These are phyloP conservation scores for Penicillium cinerascens DNA, from an alignment of 495 filamentous ascomycete species.

Conservation along the genomic window DNA sequence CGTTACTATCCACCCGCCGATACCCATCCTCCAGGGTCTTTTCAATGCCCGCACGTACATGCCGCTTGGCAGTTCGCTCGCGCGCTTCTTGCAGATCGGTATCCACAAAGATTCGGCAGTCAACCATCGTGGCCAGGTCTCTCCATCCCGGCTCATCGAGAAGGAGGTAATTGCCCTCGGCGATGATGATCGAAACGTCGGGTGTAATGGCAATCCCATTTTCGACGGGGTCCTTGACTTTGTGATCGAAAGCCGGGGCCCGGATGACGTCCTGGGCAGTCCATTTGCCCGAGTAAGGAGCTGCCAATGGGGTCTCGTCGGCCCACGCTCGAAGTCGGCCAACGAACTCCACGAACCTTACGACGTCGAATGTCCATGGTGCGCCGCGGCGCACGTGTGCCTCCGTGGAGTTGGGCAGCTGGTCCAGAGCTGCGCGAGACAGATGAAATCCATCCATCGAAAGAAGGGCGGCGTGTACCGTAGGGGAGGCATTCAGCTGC, in stretches of 20 bases:
- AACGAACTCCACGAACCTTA: slow-evolving; percentile 28
- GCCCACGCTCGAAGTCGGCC: slow-evolving; percentile 20
- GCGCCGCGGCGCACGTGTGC: slow-evolving; percentile 40
- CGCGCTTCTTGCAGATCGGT: slow-evolving; percentile 30
- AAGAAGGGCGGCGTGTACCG: slow-evolving; percentile 22
- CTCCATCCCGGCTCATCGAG: slow-evolving; percentile 33
- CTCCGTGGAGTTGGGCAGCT: slow-evolving; percentile 34
- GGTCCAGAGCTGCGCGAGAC: slow-evolving; percentile 29
- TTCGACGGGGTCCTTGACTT: slow-evolving; percentile 38
- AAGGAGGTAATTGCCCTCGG: slow-evolving; percentile 40
- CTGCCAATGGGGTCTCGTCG: slow-evolving; percentile 17
- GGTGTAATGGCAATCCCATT: slow-evolving; percentile 31
- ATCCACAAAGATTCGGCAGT: slow-evolving; percentile 39
- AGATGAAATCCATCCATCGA: slow-evolving; percentile 48
- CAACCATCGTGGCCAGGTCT: slow-evolving; percentile 21
- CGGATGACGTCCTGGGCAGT: slow-evolving; percentile 11
- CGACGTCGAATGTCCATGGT: slow-evolving; percentile 41
- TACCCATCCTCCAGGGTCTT: slow-evolving; percentile 37
- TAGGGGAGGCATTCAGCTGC: slow-evolving; percentile 25
- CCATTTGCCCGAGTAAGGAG: slow-evolving; percentile 2
- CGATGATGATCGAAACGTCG: slow-evolving; percentile 30
- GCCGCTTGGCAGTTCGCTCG: slow-evolving; percentile 33
- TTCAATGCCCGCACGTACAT: slow-evolving; percentile 40
- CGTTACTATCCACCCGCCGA: slow-evolving; percentile 38
- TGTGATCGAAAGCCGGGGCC: slow-evolving; percentile 40